phyloP scores from a whole-genome alignment of 129 eudicot species.

The Chrysanthemum lavandulifolium region DNA sequence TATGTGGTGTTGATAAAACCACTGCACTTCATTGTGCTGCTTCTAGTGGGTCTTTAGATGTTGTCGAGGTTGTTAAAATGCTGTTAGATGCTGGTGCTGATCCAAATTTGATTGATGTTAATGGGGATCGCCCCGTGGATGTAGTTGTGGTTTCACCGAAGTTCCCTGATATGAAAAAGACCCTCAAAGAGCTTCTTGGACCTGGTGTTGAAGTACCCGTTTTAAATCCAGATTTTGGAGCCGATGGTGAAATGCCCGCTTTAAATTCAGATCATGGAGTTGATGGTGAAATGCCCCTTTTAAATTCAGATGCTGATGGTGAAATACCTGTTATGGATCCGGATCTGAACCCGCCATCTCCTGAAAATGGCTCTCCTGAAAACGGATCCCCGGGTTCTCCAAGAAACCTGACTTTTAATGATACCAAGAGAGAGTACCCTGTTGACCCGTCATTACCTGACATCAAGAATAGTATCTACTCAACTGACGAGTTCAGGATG shows the following conservation, averaged over 20 bases:
- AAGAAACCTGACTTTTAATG: conserved; percentile 25
- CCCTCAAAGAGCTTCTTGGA: conserved; percentile 60
- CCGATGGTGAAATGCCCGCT: background rate
- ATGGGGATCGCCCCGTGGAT: conserved; percentile 62
- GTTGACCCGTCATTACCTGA: conserved; percentile 77
- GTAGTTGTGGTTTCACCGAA: conserved; percentile 54
- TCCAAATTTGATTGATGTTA: conserved; percentile 51
- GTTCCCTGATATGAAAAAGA: conserved; percentile 35
- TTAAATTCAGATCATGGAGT: conserved; percentile 4
- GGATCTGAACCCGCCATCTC: conserved; percentile 20
- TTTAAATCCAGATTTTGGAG: conserved; percentile 37
- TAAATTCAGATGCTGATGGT: background rate
- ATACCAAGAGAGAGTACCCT: conserved; percentile 55
- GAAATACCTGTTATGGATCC: background rate
- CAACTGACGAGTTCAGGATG: conserved; percentile 82
- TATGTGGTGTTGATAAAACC: conserved; percentile 60
- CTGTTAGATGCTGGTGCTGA: conserved; percentile 68
- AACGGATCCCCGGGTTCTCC: conserved; percentile 31
- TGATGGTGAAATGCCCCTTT: background rate
- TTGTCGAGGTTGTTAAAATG: conserved; percentile 43
- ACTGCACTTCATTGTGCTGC: conserved; percentile 91
- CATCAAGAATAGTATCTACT: conserved; percentile 74
- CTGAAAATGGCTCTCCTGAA: no score
- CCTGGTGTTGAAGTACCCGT: conserved; percentile 29
- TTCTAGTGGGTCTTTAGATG: conserved; percentile 67